Evolutionary conservation across 805 yeast genomes (phyloP).

Genomic region (Lachancea quebecensis): DNA sequence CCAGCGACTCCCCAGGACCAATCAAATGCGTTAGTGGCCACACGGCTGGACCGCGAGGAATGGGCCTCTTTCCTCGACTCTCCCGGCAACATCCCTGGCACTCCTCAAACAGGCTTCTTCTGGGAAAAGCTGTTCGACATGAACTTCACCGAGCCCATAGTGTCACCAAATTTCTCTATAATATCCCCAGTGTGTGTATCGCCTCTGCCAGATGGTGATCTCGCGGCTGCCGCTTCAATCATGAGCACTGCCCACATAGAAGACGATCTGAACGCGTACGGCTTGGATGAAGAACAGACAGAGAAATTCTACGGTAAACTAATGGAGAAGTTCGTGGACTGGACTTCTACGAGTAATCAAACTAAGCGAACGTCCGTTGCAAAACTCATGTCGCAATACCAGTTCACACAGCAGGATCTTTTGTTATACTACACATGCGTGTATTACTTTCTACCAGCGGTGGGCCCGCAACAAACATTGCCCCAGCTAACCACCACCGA

Average conservation of each 20-base stretch:
- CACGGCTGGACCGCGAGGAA: background rate
- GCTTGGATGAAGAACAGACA: slow-evolving; percentile 9
- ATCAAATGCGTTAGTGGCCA: background rate
- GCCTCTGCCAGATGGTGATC: background rate
- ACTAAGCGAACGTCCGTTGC: slow-evolving; percentile 1
- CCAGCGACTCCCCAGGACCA: background rate
- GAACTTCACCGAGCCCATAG: slow-evolving; percentile 4
- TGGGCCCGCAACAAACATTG: slow-evolving; percentile 17
- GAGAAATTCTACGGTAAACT: slow-evolving; percentile 6
- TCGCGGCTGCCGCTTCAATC: background rate
- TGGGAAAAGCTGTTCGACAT: slow-evolving; percentile 8
- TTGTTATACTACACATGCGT: slow-evolving; percentile 16
- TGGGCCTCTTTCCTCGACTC: background rate
- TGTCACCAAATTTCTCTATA: slow-evolving; percentile 5
- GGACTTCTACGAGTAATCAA: slow-evolving; percentile 3
- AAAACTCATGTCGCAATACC: slow-evolving; percentile 2
- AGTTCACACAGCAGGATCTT: slow-evolving; percentile 11
- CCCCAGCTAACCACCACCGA: slow-evolving; percentile 17
- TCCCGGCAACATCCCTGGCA: background rate
- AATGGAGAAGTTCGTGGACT: slow-evolving; percentile 8
- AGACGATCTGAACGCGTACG: slow-evolving; percentile 8
- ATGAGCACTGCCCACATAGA: slow-evolving; percentile 3
- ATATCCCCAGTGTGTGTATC: slow-evolving; percentile 1
- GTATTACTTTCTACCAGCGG: slow-evolving; percentile 16
- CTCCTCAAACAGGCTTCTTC: slow-evolving; percentile 2